Evolutionary conservation across 2,329 filamentous ascomycete species (phyloP), one percentile per base, ranked within the genome.

Genomic region (Penicillium hordei): DNA sequence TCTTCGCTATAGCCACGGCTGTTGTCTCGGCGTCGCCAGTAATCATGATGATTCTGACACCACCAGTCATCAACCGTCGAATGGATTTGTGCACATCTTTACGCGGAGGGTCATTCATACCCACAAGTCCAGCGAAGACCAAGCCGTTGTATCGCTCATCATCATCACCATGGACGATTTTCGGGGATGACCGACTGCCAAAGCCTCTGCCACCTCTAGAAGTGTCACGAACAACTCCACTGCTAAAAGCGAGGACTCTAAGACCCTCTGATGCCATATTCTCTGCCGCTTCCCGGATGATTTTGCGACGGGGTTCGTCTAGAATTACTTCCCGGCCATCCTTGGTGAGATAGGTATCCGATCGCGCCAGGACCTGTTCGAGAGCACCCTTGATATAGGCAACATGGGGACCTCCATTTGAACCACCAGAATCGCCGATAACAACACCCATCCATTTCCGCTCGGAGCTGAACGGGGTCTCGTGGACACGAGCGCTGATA

Each of bases 371-470:
- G 23, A 99, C 84, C 72, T 88, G 89, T 75, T 99, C 94, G 40
- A 97, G 82, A 34, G 94, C 91, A 33, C 94, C 95, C 73, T 99
- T 99, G 79, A 97, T 90, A 73, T 97, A 99, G 0, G 91, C 93
- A 64, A 91, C 87, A 68, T 96, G 90, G 60, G 87, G 86, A 38
- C 89, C 87, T 53, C 79, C 78, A 17, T 53, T 79, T 29, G 81
- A 80, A 48, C 85, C 82, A 23, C 81, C 79, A 43, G 77, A 70
- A 57, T 73, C 76, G 33, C 86, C 86, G 65, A 97, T 90, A 2
- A 92, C 89, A 29, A 97, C 93, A 34, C 95, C 95, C 95, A 99
- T 99, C 93, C 93, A 99, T 76, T 99, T 99, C 57, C 93, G 86
- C 72, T 96, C 92, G 1, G 94, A 99, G 72, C 93, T 97, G 75